Evolutionary conservation across 805 yeast genomes (phyloP), one percentile per base, ranked within the genome.

Genomic region (Huiozyma naganishii): DNA sequence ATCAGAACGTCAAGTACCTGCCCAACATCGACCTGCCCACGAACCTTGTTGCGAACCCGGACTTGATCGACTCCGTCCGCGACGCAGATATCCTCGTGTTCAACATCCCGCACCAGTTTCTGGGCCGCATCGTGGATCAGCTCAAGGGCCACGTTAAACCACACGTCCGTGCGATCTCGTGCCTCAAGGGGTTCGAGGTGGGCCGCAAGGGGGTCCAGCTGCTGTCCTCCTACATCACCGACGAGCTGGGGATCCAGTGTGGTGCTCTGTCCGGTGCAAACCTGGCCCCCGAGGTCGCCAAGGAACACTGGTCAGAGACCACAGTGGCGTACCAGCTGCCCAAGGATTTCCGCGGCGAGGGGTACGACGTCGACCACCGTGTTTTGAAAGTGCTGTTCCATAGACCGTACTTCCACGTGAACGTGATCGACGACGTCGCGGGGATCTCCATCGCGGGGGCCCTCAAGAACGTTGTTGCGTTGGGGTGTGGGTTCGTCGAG

Each of bases 391-490:
- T 78, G 46, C 73, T 87, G 42, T 90, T 90, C 84, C 97, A 90
- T 73, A 80, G 97, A 70, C 89, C 95, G 27, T 90, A 92, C 73
- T 90, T 90, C 85, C 97, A 90, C 67, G 97, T 90, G 32, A 75
- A 84, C 59, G 95, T 90, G 44, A 76, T 86, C 47, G 79, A 79
- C 46, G 98, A 90, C 63, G 94, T 90, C 43, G 92, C 92, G 27
- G 97, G 97, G 64, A 90, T 88, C 45, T 86, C 95, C 2, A 77
- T 90, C 48, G 95, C 95, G 39, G 98, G 98, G 60, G 98, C 98
- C 6, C 74, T 90, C 66, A 90, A 90, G 71, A 90, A 90, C 67
- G 84, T 90, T 41, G 89, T 90, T 50, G 97, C 98, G 29, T 72
- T 87, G 59, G 92, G 95, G 50, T 96, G 94, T 48, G 98, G 98